These are phyloP conservation scores for Phycomyces blakesleeanus DNA, from an alignment of 192 early-diverging fungal genomes.

Conservation along the genomic window DNA sequence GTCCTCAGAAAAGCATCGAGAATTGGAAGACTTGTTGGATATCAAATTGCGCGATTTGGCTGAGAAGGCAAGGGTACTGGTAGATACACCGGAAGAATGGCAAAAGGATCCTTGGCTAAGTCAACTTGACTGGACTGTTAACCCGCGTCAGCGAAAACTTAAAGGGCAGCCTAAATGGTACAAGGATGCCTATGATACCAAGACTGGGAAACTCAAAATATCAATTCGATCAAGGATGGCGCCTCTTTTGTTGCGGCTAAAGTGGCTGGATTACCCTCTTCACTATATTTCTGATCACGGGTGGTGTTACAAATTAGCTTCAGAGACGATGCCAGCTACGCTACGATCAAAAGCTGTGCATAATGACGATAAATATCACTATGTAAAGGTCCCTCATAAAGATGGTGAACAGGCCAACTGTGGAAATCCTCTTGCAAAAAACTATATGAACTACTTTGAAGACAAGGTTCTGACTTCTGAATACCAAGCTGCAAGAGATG, in stretches of 20 bases:
- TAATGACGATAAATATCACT: conserved; percentile 37
- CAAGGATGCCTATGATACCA: conserved; percentile 68
- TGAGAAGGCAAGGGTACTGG: conserved; percentile 22
- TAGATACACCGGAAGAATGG: conserved; percentile 29
- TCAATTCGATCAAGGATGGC: conserved; percentile 67
- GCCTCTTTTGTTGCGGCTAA: conserved; percentile 78
- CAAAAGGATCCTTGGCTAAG: conserved; percentile 76
- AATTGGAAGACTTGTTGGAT: conserved; percentile 49
- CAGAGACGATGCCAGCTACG: conserved; percentile 1
- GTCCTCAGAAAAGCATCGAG: conserved; percentile 51
- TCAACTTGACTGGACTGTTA: conserved; percentile 71
- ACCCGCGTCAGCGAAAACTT: conserved; percentile 42
- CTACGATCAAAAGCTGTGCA: conserved; percentile 30
- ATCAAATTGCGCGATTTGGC: conserved; percentile 46
- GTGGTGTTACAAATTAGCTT: conserved; percentile 71
- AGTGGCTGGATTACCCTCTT: conserved; percentile 81
- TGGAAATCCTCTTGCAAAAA: conserved; percentile 85
- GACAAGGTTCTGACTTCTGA: conserved; percentile 72
- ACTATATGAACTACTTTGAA: conserved; percentile 77
- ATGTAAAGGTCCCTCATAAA: conserved; percentile 79
- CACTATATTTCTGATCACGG: conserved; percentile 63
- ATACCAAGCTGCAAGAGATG: conserved; percentile 67
- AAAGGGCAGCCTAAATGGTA: conserved; percentile 78
- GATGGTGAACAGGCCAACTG: conserved; percentile 75
- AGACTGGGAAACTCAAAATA: conserved; percentile 55